Evolutionary conservation across 306 rosid genomes (phyloP).

Genomic region (Dalbergia oliveri): DNA sequence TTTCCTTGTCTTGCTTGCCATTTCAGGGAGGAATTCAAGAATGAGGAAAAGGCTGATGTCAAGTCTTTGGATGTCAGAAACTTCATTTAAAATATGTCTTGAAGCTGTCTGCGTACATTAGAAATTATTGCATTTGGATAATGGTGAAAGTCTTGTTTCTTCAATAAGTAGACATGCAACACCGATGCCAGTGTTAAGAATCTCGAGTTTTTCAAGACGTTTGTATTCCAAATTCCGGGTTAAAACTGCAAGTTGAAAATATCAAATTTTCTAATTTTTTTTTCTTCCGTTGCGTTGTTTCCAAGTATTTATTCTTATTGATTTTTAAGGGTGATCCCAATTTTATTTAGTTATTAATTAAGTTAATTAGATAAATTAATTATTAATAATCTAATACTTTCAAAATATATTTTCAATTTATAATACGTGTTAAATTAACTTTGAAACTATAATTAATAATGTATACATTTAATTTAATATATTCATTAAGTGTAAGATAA

Average conservation of each 20-base stretch:
- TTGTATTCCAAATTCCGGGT: constrained; percentile 43
- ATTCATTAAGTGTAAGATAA: neutral
- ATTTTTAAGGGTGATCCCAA: constrained; percentile 20
- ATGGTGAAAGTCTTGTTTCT: constrained; percentile 56
- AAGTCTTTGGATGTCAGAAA: constrained; percentile 91
- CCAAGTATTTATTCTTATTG: neutral
- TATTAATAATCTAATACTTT: no score
- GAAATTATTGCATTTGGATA: constrained; percentile 54
- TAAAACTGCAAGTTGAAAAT: constrained; percentile 45
- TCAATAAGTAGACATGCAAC: constrained; percentile 69
- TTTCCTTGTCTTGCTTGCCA: constrained; percentile 28
- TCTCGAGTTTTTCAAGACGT: constrained; percentile 38
- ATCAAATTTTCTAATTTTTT: constrained; percentile 25
- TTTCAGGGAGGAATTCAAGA: constrained; percentile 98
- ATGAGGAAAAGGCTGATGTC: constrained; percentile 64
- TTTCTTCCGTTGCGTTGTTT: neutral
- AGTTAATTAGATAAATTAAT: no score
- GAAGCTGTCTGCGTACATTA: constrained; percentile 48
- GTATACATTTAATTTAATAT: no score
- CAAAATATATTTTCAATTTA: no score
- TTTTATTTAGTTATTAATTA: neutral
- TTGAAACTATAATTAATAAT: no score
- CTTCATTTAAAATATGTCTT: constrained; percentile 61
- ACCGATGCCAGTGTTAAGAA: constrained; percentile 47
- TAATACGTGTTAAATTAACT: no score